Evolutionary conservation across 257 asterid species (phyloP).

Genomic region (Capsicum chinense): DNA sequence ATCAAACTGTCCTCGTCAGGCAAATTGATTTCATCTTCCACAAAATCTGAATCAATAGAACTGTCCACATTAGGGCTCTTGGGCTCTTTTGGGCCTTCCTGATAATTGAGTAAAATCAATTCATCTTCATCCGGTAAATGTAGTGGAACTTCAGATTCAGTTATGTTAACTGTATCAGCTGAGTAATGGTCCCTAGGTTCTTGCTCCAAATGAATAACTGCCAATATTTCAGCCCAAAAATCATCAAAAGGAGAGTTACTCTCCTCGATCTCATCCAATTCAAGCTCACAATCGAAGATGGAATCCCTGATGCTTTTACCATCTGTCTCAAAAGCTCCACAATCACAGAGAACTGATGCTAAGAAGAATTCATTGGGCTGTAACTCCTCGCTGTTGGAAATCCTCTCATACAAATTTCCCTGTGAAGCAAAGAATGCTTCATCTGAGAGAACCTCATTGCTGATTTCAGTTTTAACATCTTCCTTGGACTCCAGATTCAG

Average conservation of each 20-base stretch:
- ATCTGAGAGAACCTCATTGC: conserved; percentile 5
- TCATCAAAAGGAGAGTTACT: conserved; percentile 46
- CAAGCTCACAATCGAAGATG: conserved; percentile 25
- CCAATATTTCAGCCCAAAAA: conserved; percentile 58
- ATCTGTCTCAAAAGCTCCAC: conserved; percentile 27
- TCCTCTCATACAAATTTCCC: conserved; percentile 37
- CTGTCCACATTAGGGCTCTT: conserved; percentile 4
- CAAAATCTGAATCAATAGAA: conserved; percentile 29
- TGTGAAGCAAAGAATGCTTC: conserved; percentile 18
- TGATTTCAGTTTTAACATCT: conserved; percentile 23
- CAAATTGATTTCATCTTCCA: conserved; percentile 39
- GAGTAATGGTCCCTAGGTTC: conserved; percentile 26
- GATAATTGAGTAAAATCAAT: conserved; percentile 11
- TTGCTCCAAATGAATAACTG: conserved; percentile 46
- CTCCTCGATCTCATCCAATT: conserved; percentile 38
- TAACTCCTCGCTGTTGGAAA: conserved; percentile 24
- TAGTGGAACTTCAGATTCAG: conserved; percentile 22
- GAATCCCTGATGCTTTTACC: conserved; percentile 21
- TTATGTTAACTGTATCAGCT: background rate
- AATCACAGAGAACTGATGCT: conserved; percentile 33
- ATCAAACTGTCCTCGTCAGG: conserved; percentile 36
- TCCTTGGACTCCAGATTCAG: conserved; percentile 4
- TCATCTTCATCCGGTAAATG: conserved; percentile 29
- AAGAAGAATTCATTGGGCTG: conserved; percentile 34
- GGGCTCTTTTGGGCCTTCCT: conserved; percentile 8